A percentile compares a stretch with the other conserved stretches of the same genome.
These are phyloP conservation scores for Tolypocladium guangdongense DNA, from an alignment of 2,329 filamentous ascomycete genomes.

Conservation along the genomic window DNA sequence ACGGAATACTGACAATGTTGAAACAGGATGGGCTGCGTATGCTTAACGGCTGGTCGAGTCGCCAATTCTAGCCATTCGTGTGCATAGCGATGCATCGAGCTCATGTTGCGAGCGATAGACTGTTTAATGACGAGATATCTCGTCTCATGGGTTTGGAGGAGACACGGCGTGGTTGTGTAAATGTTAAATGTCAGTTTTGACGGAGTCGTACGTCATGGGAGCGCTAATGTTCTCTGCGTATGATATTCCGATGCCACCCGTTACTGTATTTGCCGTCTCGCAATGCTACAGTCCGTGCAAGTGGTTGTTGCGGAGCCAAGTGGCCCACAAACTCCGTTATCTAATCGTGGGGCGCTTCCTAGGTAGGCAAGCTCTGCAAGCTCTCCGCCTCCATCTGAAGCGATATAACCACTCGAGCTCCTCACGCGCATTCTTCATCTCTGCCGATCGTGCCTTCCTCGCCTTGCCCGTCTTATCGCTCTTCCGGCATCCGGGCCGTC, in stretches of 20 bases:
- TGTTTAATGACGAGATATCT: neutral
- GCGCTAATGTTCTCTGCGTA: neutral
- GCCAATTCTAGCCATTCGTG: neutral
- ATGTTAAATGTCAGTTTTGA: neutral
- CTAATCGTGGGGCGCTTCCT: conserved; percentile 1
- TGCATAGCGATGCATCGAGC: neutral
- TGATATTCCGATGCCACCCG: too few species aligned
- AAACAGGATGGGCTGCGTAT: conserved; percentile 34
- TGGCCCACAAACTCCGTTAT: neutral
- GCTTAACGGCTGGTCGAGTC: conserved; percentile 16
- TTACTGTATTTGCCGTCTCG: too few species aligned
- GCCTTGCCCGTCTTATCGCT: too few species aligned
- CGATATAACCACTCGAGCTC: neutral
- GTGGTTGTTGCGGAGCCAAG: neutral
- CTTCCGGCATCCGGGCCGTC: neutral
- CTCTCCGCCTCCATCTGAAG: neutral
- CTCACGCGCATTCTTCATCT: neutral
- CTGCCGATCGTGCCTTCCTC: neutral
- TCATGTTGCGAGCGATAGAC: neutral
- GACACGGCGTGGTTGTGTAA: neutral
- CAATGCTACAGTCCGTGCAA: too few species aligned
- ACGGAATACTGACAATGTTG: conserved; percentile 9
- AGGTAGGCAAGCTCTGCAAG: neutral
- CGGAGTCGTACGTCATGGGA: neutral
- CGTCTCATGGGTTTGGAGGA: neutral